Conservation (phyloP, 2,329 filamentous ascomycete species). For the Penicillium sp. region DNA sequence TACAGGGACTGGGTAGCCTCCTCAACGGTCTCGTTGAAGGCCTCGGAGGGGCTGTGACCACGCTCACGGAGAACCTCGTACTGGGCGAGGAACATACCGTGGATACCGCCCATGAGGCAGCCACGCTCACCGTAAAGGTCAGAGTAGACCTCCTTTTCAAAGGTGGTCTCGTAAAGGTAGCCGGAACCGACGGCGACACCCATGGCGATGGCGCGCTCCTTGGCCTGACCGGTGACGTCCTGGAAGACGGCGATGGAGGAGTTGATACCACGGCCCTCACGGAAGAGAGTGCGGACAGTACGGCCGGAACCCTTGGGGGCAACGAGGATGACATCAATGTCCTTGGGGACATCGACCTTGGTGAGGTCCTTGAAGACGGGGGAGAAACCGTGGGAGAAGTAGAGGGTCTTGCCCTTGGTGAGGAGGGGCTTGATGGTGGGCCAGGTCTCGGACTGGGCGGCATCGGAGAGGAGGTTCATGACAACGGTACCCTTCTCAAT, state of each 20-base stretch:
- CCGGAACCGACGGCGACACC: slow-evolving; percentile 96
- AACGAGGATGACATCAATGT: slow-evolving; percentile 99
- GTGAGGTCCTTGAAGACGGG: slow-evolving; percentile 99
- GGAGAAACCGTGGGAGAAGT: slow-evolving; percentile 99
- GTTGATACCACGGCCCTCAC: slow-evolving; percentile 99
- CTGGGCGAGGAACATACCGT: slow-evolving; percentile 99
- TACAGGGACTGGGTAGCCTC: slow-evolving; percentile 98
- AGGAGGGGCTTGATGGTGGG: slow-evolving; percentile 96
- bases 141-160: slow-evolving; percentile 99
- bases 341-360: slow-evolving; percentile 92
- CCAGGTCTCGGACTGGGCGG: slow-evolving; percentile 98
- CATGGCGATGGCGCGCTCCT: slow-evolving; percentile 96
- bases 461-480: slow-evolving; percentile 99
- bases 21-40: slow-evolving; percentile 99
- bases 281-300: slow-evolving; percentile 97
- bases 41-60: slow-evolving; percentile 95
- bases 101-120: slow-evolving; percentile 99
- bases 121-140: slow-evolving; percentile 99
- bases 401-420: slow-evolving; percentile 99
- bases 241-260: slow-evolving; percentile 97
- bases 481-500: slow-evolving; percentile 89
- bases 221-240: slow-evolving; percentile 94
- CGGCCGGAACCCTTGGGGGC: slow-evolving; percentile 98
- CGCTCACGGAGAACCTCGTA: slow-evolving; percentile 99
- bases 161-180: slow-evolving; percentile 99